phyloP scores from a whole-genome alignment of 1,284 basidiomycete genomes.

The Inonotus obliquus region DNA sequence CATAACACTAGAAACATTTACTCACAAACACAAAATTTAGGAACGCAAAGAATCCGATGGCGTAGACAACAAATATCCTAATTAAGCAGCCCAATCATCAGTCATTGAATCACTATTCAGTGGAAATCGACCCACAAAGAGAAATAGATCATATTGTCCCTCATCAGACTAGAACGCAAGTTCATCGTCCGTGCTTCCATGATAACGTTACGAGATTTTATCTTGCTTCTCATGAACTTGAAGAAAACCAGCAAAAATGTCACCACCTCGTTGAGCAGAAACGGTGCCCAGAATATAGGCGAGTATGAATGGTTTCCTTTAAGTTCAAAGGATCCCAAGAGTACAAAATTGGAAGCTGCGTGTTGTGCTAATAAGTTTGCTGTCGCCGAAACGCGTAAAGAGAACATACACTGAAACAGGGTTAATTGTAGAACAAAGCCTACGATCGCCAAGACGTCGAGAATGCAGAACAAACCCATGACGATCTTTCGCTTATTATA shows the following conservation, averaged over 20 bases:
- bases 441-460: background rate
- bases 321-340: too few species aligned
- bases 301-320: background rate
- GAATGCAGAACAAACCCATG: too few species aligned
- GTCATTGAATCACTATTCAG: background rate
- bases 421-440: constrained; percentile 3
- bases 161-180: background rate
- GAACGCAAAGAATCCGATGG: background rate
- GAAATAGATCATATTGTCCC: constrained; percentile 4
- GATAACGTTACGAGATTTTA: background rate
- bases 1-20: too few species aligned
- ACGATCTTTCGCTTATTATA: too few species aligned
- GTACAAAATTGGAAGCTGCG: too few species aligned
- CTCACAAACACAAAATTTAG: too few species aligned
- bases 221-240: background rate
- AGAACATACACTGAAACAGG: too few species aligned
- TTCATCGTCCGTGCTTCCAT: background rate
- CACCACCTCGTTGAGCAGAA: background rate
- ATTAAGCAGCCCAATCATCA: background rate
- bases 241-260: background rate
- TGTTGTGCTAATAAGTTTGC: too few species aligned
- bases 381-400: too few species aligned
- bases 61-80: constrained; percentile 5
- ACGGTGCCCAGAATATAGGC: constrained; percentile 3
- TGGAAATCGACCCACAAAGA: background rate